phyloP scores from a whole-genome alignment of 306 rosid species.

The Cyamopsis tetragonoloba region DNA sequence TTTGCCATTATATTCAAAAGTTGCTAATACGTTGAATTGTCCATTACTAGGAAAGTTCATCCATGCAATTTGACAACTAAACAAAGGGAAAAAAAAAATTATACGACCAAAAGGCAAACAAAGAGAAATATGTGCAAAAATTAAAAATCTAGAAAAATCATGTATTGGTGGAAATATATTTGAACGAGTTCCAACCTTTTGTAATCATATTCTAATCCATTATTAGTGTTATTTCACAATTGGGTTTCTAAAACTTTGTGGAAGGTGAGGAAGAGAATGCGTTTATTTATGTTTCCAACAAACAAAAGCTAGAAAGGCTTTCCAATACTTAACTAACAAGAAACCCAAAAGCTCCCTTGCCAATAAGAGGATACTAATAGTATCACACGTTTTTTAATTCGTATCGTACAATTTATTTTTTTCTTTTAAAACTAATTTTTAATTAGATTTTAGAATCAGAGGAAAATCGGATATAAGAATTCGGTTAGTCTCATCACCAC shows the following conservation, averaged over 20 bases:
- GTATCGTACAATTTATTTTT: no score
- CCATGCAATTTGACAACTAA: constrained; percentile 20
- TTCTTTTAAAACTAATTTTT: no score
- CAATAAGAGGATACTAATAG: background rate
- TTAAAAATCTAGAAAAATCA: background rate
- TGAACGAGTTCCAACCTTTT: constrained; percentile 17
- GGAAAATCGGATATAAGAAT: no score
- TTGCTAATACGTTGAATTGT: constrained; percentile 23
- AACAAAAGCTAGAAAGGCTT: constrained; percentile 40
- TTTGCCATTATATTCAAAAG: constrained; percentile 31
- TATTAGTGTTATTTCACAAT: constrained; percentile 25
- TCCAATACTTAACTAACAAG: constrained; percentile 59
- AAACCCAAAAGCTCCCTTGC: constrained; percentile 24
- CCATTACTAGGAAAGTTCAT: constrained; percentile 31
- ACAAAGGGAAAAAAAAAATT: background rate
- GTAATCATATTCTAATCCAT: constrained; percentile 2
- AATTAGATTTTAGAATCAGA: no score
- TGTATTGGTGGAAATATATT: background rate
- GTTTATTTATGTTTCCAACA: constrained; percentile 26
- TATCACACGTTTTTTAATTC: no score
- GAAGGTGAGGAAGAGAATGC: constrained; percentile 31
- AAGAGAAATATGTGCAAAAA: background rate
- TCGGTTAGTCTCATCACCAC: no score
- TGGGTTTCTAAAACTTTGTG: constrained; percentile 34
- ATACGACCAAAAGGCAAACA: no score